Percentiles rank a stretch among this genome's conserved stretches.
phyloP scores from a whole-genome alignment of 1,139 yeast species.

The Blastobotrys malaysiensis region DNA sequence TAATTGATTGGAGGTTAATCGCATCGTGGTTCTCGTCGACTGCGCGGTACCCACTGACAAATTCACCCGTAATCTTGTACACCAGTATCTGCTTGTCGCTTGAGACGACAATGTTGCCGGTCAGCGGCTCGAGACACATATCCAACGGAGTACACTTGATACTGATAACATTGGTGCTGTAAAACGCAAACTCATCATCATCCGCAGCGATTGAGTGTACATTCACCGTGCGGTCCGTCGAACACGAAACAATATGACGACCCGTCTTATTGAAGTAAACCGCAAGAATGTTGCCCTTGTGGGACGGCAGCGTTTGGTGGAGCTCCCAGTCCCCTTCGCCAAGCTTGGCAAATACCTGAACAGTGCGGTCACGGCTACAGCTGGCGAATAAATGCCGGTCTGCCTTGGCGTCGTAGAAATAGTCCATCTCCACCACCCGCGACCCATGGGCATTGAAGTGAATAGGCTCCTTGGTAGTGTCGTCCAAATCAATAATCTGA shows the following conservation, averaged over 20 bases:
- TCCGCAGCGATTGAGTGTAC: conserved; percentile 40
- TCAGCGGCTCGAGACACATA: conserved; percentile 25
- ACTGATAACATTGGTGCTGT: conserved; percentile 44
- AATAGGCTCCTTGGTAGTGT: neutral
- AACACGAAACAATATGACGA: conserved; percentile 44
- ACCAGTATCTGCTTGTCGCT: conserved; percentile 46
- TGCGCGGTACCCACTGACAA: conserved; percentile 40
- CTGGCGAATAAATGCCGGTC: conserved; percentile 19
- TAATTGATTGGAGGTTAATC: conserved; percentile 25
- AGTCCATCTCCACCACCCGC: conserved; percentile 25
- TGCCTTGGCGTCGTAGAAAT: conserved; percentile 8
- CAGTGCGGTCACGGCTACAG: conserved; percentile 56
- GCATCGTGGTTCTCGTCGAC: conserved; percentile 26
- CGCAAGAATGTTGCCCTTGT: conserved; percentile 49
- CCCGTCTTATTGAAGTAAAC: conserved; percentile 31
- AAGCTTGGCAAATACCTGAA: conserved; percentile 43
- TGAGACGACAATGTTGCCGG: conserved; percentile 42
- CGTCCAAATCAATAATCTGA: conserved; percentile 8
- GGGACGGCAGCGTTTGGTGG: conserved; percentile 51
- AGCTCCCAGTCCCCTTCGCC: conserved; percentile 41
- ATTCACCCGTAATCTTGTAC: conserved; percentile 40
- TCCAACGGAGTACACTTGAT: conserved; percentile 47
- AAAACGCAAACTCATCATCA: conserved; percentile 19
- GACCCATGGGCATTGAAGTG: conserved; percentile 28
- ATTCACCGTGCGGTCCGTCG: conserved; percentile 55